Conservation (phyloP, 169 alveolate species). For the Babesia bigemina region DNA sequence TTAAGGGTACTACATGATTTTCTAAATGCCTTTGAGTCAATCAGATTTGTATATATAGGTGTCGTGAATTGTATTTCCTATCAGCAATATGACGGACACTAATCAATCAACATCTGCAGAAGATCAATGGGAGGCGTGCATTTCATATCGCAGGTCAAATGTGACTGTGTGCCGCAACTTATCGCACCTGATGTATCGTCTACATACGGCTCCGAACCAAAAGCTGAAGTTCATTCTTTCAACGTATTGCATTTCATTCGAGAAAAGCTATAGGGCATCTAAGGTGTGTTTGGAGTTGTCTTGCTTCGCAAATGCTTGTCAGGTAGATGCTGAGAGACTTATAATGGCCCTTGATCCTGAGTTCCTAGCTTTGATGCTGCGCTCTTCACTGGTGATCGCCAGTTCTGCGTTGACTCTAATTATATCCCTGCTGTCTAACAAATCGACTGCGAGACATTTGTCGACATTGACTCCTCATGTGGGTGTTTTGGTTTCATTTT, state of each 20-base stretch:
- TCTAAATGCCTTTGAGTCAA: neutral
- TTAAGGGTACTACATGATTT: too few species aligned
- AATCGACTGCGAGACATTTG: slow-evolving; percentile 42
- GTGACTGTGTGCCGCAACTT: slow-evolving; percentile 17
- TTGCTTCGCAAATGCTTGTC: neutral
- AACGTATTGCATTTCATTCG: slow-evolving; percentile 11
- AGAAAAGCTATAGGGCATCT: neutral
- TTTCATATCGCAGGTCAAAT: slow-evolving; percentile 1
- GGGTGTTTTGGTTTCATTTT: neutral
- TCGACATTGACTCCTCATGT: slow-evolving; percentile 27
- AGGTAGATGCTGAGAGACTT: slow-evolving; percentile 20
- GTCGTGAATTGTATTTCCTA: neutral
- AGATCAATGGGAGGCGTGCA: slow-evolving; percentile 13
- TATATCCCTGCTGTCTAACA: neutral
- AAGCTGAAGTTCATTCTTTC: slow-evolving; percentile 36
- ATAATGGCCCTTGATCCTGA: slow-evolving; percentile 63
- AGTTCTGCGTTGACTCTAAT: slow-evolving; percentile 28
- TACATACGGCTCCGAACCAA: slow-evolving; percentile 44
- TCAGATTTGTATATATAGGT: too few species aligned
- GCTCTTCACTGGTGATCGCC: slow-evolving; percentile 45
- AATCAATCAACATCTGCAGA: neutral
- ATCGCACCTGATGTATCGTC: slow-evolving; percentile 40
- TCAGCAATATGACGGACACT: neutral
- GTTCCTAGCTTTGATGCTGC: slow-evolving; percentile 34
- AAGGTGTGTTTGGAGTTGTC: slow-evolving; percentile 6